Base-by-base conservation (phyloP, 2,329 filamentous ascomycete species). In the Stromatinia cepivora region DNA sequence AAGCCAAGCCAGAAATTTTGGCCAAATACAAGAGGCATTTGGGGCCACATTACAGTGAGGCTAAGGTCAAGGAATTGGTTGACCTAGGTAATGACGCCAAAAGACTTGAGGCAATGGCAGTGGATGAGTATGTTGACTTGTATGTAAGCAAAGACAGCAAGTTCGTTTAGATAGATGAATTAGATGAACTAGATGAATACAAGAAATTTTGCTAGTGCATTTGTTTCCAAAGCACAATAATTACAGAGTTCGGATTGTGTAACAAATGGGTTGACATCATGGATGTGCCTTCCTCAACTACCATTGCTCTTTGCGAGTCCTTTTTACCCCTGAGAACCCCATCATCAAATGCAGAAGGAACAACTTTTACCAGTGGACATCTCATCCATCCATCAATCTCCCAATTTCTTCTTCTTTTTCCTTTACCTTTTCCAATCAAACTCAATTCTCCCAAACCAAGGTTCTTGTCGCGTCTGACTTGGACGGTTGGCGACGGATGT, bases 1-100 rank as follows among this genome's bases (percentile, higher is more conserved):
- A 99, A 87, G 95, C 95, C 76, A 98, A 98, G 88, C 95, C 95
- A 70, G 92, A 97, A 82, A 97, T 99, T 76, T 83, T 98, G 76
- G 89, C 88, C 81, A 99, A 99, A 86, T 99, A 93, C 85, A 91
- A 94, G 89, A 90, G 92, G 80, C 95, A 99, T 82, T 84, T 98
- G 65, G 87, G 86, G 76, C 92, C 91, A 67, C 94, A 97, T 84
- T 96, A 91, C 81, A 84, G 88, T 71, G 86, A 92, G 79, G 84
- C 86, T 62, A 89, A 90, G 78, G 92, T 97, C 65, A 87, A 94
- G 82, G 85, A 95, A 83, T 86, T 99, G 67, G 86, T 97, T 65
- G 86, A 92, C 74, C 83, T 98, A 66, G 91, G 92, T 75, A 87
- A 90, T 81, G 88, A 97, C 80, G 82, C 85, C 70, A 87, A 89